These are phyloP conservation scores for Oidiodendron maius DNA, from an alignment of 495 filamentous ascomycete species.

Conservation along the genomic window DNA sequence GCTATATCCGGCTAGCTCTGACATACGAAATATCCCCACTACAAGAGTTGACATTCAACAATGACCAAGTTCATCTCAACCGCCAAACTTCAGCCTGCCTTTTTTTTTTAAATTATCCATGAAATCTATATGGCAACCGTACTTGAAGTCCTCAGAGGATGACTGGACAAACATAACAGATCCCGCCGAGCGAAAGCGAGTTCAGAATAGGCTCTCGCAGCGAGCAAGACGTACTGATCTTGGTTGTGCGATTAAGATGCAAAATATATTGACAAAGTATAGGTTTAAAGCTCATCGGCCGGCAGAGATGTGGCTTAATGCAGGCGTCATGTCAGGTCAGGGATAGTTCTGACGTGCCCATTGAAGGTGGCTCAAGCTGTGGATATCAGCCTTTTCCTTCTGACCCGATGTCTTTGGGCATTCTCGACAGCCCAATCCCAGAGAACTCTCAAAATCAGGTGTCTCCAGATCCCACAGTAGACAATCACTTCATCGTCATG, in stretches of 20 bases:
- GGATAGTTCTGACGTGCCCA: conserved; percentile 1
- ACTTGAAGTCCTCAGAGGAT: conserved; percentile 8
- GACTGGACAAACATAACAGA: conserved; percentile 9
- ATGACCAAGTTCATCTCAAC: neutral
- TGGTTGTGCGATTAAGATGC: neutral
- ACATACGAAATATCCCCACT: neutral
- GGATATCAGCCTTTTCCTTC: neutral
- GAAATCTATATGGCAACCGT: conserved; percentile 11
- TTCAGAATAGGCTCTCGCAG: conserved; percentile 13
- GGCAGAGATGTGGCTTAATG: neutral
- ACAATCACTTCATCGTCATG: conserved; percentile 7
- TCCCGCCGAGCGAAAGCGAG: conserved; percentile 2
- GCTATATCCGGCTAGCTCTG: neutral
- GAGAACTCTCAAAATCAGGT: neutral
- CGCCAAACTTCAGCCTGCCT: neutral
- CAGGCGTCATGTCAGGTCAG: neutral
- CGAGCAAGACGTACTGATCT: conserved; percentile 8
- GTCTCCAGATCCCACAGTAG: conserved; percentile 3
- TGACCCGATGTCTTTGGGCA: neutral
- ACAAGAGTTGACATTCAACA: neutral
- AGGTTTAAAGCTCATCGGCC: conserved; percentile 6
- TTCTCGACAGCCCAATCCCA: neutral
- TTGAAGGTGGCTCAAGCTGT: neutral
- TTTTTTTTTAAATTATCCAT: conserved; percentile 2
- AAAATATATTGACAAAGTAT: conserved; percentile 1